Evolutionary conservation across 169 alveolate species (phyloP), one percentile per base, ranked within the genome.

Genomic region (Plasmodium billcollinsi): DNA sequence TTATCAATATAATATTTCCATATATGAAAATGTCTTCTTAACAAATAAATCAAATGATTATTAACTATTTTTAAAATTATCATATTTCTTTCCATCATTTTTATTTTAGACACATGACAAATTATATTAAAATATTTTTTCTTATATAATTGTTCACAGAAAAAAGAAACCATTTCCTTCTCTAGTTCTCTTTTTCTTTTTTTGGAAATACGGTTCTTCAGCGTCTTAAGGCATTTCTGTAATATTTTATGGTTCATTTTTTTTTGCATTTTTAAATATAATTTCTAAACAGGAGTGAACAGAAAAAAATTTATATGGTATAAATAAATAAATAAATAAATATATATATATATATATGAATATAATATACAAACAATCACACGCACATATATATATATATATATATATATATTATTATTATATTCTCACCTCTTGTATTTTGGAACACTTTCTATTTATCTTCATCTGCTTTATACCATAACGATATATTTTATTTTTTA

Each of bases 351-450:
- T 52, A 52, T 14, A 14, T 14, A 12, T 11, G 18, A 5, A 59
- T 59, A 59, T 59, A 59, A 59, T 59, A 59, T n/a, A 59, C 9
- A 59, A 15, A 59, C 21, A 14, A 15, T 0, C 21, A 59, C 7
- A 52, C 3, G 0, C 15, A 18, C 3, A n/a, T 6, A n/a, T 0
- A 59, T 0, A 59, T 9, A 29, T 14, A 26, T 0, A 65, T 12
- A 65, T 29, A 65, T 29, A 65, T 29, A 20, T 29, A 65, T 33
- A 33, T 6, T 33, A 5, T 33, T 33, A 5, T 5, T 33, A 54
- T 24, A 54, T 29, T 20, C 49, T 33, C 24, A 76, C 89, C 89
- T 76, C 89, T 0, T 58, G 89, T 49, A 76, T 39, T 43, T 14
- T 45, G 49, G 24, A 26, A 43, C 29, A 49, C 15, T 18, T 65